Base-by-base conservation (phyloP, 495 filamentous ascomycete genomes). In the Aspergillus cavernicola region DNA sequence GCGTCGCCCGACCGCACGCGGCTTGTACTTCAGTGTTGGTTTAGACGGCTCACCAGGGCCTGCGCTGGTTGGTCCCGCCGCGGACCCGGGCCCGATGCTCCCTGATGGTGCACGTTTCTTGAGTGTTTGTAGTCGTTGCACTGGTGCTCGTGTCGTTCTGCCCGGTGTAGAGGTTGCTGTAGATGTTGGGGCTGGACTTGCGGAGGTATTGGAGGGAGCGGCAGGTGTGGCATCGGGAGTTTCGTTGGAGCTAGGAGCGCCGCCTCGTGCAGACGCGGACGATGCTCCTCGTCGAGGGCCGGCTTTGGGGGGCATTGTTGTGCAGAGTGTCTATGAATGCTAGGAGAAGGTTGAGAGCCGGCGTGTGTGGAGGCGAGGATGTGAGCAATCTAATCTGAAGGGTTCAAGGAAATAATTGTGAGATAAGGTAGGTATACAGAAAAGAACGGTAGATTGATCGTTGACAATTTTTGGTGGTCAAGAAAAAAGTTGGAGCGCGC, bases 21-120 rank as follows among this genome's bases (percentile, higher is more conserved):
- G 78, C 54, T 74, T 66, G 44, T 74, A 76, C 50, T 81, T 82
- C 26, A 81, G 53, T 2, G 62, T 64, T 1, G 73, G 72, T 50
- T 74, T 75, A 1, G 66, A 42, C 0, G 62, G 56, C 23, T 71
- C 64, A 12, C 63, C 67, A 28, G 39, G 26, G n/a, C 24, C 38
- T 23, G 11, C 38, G 8, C 37, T 53, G 3, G 33, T 12, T 0
- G 50, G 40, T 22, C 53, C 49, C 1, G 60, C 40, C 12, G 55
- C 40, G 4, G 52, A 13, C 2, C 51, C 23, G 2, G 62, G 47
- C 16, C 52, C 53, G 32, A 77, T 75, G 51, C 72, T 77, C 15
- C 69, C 68, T 3, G 68, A 56, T 0, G 70, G 64, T 11, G 64
- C 56, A 26, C 70, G 69, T 59, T 66, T 73, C 22, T 73, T 77